phyloP scores from a whole-genome alignment of 805 yeast species.

The Kuraishia molischiana region DNA sequence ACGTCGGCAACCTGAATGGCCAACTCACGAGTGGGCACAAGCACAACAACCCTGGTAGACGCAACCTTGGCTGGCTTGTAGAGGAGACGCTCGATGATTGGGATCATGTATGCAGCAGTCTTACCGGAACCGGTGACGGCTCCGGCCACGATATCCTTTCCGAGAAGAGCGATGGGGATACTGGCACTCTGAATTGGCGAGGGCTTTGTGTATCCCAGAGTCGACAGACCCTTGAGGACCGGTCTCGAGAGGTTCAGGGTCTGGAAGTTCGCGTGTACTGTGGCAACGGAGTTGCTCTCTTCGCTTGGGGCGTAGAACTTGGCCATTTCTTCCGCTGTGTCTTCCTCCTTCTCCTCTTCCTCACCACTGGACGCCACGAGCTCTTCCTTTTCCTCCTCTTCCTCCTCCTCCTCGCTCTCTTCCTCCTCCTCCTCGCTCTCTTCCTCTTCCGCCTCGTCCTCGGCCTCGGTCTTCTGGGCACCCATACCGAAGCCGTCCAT shows the following conservation, averaged over 20 bases:
- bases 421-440: conserved; percentile 20
- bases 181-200: conserved; percentile 92
- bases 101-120: conserved; percentile 97
- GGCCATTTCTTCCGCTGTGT: conserved; percentile 76
- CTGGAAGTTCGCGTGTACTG: conserved; percentile 58
- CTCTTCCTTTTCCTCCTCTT: conserved; percentile 12
- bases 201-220: conserved; percentile 78
- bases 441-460: conserved; percentile 16
- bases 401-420: conserved; percentile 18
- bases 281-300: conserved; percentile 30
- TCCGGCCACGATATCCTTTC: conserved; percentile 97
- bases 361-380: conserved; percentile 9
- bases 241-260: conserved; percentile 83
- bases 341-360: conserved; percentile 25
- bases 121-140: conserved; percentile 99
- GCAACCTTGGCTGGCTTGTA: conserved; percentile 83
- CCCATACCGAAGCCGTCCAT: conserved; percentile 30
- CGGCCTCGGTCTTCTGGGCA: conserved; percentile 17
- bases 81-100: conserved; percentile 84
- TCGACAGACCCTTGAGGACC: conserved; percentile 69
- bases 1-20: conserved; percentile 96
- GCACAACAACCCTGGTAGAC: conserved; percentile 81
- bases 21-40: conserved; percentile 96
- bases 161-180: conserved; percentile 86
- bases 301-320: conserved; percentile 60